Evolutionary conservation across 768 basidiomycete species (phyloP).

Genomic region (Termitomyces sp.): DNA sequence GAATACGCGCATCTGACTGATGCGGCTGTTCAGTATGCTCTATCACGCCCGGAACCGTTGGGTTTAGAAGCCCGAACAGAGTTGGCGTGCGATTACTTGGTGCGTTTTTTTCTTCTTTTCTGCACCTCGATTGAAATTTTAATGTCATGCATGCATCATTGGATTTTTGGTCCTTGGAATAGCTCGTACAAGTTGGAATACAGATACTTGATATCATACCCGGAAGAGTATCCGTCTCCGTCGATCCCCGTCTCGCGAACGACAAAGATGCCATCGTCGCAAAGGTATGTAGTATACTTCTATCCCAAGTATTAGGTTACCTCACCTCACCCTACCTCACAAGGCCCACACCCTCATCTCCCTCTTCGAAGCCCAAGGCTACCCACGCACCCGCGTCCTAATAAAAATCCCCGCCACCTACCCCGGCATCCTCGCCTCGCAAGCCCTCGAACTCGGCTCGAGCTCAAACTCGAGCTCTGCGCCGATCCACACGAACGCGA

Average conservation of each 20-base stretch:
- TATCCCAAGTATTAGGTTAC: too few species aligned
- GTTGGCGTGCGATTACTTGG: conserved; percentile 30
- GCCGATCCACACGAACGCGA: conserved; percentile 36
- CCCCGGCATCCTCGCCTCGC: conserved; percentile 32
- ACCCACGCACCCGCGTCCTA: conserved; percentile 29
- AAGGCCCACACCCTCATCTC: conserved; percentile 27
- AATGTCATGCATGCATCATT: too few species aligned
- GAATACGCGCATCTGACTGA: conserved; percentile 32
- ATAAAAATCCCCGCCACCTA: conserved; percentile 37
- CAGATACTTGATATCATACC: conserved; percentile 32
- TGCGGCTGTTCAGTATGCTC: conserved; percentile 27
- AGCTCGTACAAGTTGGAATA: conserved; percentile 34
- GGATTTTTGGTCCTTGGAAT: too few species aligned
- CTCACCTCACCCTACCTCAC: neutral
- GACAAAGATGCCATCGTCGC: conserved; percentile 26
- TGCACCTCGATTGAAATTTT: too few species aligned
- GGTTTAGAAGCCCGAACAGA: conserved; percentile 19
- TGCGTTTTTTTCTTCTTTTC: conserved; percentile 6
- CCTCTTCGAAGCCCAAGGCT: conserved; percentile 28
- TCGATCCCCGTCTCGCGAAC: conserved; percentile 33
- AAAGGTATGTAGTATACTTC: conserved; percentile 18
- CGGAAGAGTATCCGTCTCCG: conserved; percentile 34
- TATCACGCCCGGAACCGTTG: conserved; percentile 10
- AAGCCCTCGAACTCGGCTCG: conserved; percentile 23
- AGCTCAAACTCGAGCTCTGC: too few species aligned